Evolutionary conservation across 2,329 filamentous ascomycete genomes (phyloP), one percentile per base, ranked within the genome.

Genomic region (Cladophialophora yegresii): DNA sequence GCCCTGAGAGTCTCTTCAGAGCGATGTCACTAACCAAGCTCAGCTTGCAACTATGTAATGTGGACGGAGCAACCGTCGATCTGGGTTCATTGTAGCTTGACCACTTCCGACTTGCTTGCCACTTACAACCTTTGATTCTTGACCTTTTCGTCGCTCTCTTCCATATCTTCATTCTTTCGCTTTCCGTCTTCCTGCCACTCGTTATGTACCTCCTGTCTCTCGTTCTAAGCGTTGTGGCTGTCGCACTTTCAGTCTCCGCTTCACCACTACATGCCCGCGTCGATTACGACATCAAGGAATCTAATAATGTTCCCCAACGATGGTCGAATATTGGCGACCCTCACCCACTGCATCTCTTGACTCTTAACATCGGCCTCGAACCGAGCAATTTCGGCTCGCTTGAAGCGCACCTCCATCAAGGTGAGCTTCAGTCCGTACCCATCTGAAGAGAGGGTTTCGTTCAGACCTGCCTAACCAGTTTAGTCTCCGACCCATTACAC

Each of bases 361-460:
- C 84, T 40, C 74, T 87, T 54, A 81, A 85, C 56, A 86, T 87
- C 71, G 85, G 82, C 32, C 72, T 87, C 65, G 86, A 83, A 77
- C 85, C 87, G 72, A 77, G 79, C 63, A 81, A 82, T 50, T 84
- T 86, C 62, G 78, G 79, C 20, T 81, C 83, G 67, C 75, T 87
- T 22, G 83, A 86, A 72, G 78, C 79, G 65, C 83, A 85, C 69
- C 76, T 87, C 5, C 77, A 80, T 62, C 79, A 85, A 74, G 78
- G 80, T 82, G 73, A 67, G 57, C 9, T 16, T 7, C 71, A 53
- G 8, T 53, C 32, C 22, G 12, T 23, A n/a, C 16, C 16, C n/a
- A 54, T 20, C 47, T 40, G 33, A n/a, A 8, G 26, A 13, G 5
- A 23, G 6, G 8, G 43, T 13, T 4, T 9, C 50, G 16, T n/a